Base-by-base conservation (phyloP, 306 rosid genomes). In the Alnus glutinosa region DNA sequence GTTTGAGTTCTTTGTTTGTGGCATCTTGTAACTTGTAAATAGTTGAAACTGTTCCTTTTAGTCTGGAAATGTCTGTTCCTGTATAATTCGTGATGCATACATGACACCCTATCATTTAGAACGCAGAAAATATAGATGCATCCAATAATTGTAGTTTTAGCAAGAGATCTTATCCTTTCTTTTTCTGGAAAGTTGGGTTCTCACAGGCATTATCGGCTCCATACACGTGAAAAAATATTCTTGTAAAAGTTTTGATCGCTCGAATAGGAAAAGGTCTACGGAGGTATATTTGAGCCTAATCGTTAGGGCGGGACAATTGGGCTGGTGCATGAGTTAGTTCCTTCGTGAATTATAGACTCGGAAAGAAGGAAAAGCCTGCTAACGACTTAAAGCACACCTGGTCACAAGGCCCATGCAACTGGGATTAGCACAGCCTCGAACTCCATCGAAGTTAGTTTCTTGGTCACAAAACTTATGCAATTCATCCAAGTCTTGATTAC, bases 11-110 rank as follows among this genome's bases (percentile, higher is more conserved):
- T 77, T 72, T 50, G 47, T 39, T 57, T 13, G 73, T 64, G 76
- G 78, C 78, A 30, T 80, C 79, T 37, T 70, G 85, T 50, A 84
- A 86, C 84, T 77, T 89, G 88, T 88, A 80, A 69, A 85, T 85
- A 81, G 75, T 81, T 81, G 51, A 64, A 66, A 82, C 85, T 74
- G 42, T 80, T 59, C 47, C 70, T 79, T 55, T 28, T 66, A 74
- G 64, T 52, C 57, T 30, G 28, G 28, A 55, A 72, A 80, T 77
- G 37, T 64, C 44, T 54, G 49, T 9, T 42, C 73, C 77, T 76
- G 74, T 71, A 51, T 49, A 52, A 28, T 7, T 18, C 61, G 10
- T 75, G 32, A 12, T 79, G 63, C 61, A 71, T 66, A 50, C 36
- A 46, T 50, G 75, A 32, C 78, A 52, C 71, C 28, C 28, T 54